These are phyloP conservation scores for Mucuna pruriens DNA, from an alignment of 306 rosid genomes.

Conservation along the genomic window DNA sequence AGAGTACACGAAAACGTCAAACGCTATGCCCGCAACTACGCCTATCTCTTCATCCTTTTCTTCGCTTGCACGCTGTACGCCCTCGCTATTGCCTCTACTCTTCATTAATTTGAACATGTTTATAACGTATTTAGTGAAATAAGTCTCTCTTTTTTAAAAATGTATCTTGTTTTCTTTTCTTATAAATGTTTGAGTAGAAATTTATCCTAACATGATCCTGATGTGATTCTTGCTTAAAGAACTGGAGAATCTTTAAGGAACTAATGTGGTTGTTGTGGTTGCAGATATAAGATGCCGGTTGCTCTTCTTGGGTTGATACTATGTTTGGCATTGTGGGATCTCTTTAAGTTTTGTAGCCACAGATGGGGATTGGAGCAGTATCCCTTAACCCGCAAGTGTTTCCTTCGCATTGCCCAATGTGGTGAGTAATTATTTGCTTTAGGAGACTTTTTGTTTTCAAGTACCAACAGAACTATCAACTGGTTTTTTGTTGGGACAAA, in stretches of 20 bases:
- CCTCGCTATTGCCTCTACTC: not conserved
- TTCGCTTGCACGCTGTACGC: slow-evolving; percentile 77
- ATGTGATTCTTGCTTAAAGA: not conserved
- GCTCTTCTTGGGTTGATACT: slow-evolving; percentile 83
- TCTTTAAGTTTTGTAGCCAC: slow-evolving; percentile 64
- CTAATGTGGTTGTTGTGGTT: slow-evolving; percentile 11
- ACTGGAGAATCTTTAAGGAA: not conserved
- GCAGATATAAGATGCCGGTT: slow-evolving; percentile 90
- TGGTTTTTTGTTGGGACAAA: not conserved
- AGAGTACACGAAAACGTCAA: slow-evolving; percentile 90
- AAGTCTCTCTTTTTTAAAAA: too few species aligned
- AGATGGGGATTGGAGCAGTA: slow-evolving; percentile 72
- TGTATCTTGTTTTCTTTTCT: not conserved
- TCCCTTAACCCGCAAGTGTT: slow-evolving; percentile 63
- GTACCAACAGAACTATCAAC: too few species aligned
- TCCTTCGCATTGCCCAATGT: slow-evolving; percentile 76
- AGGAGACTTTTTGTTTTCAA: not conserved
- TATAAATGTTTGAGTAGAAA: not conserved
- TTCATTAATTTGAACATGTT: not conserved
- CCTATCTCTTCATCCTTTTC: slow-evolving; percentile 68
- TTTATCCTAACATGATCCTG: not conserved
- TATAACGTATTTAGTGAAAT: not conserved
- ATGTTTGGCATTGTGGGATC: slow-evolving; percentile 86
- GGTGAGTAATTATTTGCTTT: slow-evolving; percentile 54
- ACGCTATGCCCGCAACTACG: slow-evolving; percentile 91